Conservation (phyloP, 1,284 basidiomycete species). For the Megacollybia platyphylla region DNA sequence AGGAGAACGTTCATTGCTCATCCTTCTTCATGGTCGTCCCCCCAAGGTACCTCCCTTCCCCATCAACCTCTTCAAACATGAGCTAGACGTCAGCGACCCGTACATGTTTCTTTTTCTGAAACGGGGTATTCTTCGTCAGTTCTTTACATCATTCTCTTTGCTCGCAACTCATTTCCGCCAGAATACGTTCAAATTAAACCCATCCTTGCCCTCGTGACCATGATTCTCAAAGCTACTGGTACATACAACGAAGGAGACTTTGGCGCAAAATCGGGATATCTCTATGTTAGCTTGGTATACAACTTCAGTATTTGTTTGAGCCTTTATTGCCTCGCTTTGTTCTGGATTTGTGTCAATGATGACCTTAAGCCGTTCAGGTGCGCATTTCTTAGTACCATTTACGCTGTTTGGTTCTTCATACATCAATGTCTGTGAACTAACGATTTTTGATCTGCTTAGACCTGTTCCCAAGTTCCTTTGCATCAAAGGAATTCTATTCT, state of each 20-base stretch:
- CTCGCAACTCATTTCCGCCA: constrained; percentile 18
- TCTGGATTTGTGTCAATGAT: constrained; percentile 83
- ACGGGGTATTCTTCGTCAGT: constrained; percentile 85
- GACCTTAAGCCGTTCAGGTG: constrained; percentile 79
- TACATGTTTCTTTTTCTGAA: constrained; percentile 92
- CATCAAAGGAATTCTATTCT: constrained; percentile 96
- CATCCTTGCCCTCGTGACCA: constrained; percentile 71
- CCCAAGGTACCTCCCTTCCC: constrained; percentile 86
- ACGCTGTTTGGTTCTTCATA: too few relatives aligned
- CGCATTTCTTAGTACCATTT: constrained; percentile 12
- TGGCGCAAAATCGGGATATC: constrained; percentile 76
- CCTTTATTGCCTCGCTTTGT: constrained; percentile 85
- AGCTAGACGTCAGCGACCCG: constrained; percentile 86
- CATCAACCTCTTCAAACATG: constrained; percentile 60
- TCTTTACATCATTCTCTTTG: background rate
- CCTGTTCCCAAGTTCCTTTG: constrained; percentile 92
- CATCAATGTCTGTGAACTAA: background rate
- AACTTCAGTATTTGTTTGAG: constrained; percentile 64
- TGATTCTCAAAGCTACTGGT: constrained; percentile 77
- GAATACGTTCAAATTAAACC: constrained; percentile 98
- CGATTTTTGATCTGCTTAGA: constrained; percentile 17
- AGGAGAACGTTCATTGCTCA: constrained; percentile 76
- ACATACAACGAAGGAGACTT: constrained; percentile 90
- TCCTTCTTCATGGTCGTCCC: constrained; percentile 80
- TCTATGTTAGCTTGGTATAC: constrained; percentile 75